Conservation (phyloP, 2,329 filamentous ascomycete genomes). For the Ilyonectria sp. region DNA sequence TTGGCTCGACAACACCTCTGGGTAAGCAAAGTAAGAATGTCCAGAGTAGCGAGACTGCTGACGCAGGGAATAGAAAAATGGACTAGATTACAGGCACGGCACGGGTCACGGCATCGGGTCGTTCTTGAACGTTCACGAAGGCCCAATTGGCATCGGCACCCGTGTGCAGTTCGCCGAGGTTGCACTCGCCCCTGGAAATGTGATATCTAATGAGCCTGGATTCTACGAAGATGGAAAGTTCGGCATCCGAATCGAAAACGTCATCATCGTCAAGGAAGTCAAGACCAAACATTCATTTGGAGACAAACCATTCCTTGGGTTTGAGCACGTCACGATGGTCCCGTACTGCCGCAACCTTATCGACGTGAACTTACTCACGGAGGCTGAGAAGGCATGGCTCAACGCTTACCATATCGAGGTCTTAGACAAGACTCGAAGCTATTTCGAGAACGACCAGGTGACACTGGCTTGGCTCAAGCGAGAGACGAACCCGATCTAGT, state of each 20-base stretch:
- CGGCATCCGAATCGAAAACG: conserved; percentile 96
- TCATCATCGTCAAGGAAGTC: conserved; percentile 91
- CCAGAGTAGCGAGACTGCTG: conserved; percentile 26
- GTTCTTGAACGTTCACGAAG: conserved; percentile 97
- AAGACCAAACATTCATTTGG: conserved; percentile 90
- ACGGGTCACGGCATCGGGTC: conserved; percentile 97
- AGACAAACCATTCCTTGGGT: conserved; percentile 93
- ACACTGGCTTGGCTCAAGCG: conserved; percentile 87
- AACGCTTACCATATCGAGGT: conserved; percentile 90
- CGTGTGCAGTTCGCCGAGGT: conserved; percentile 93
- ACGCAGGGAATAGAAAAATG: conserved; percentile 63
- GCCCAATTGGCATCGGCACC: conserved; percentile 95
- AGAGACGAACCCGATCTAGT: conserved; percentile 79
- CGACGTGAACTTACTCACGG: conserved; percentile 79
- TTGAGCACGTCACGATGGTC: conserved; percentile 98
- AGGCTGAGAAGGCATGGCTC: conserved; percentile 85
- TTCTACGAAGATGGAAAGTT: conserved; percentile 98
- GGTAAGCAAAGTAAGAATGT: conserved; percentile 65
- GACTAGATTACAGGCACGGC: conserved; percentile 95
- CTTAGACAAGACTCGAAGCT: conserved; percentile 83
- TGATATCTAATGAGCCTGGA: conserved; percentile 95
- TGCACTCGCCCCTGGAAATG: conserved; percentile 89
- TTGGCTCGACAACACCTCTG: conserved; percentile 93
- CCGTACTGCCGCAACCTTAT: conserved; percentile 94
- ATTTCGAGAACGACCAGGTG: conserved; percentile 80